Base-by-base conservation (phyloP, 106 monocot species). In the Iris macrosiphon region DNA sequence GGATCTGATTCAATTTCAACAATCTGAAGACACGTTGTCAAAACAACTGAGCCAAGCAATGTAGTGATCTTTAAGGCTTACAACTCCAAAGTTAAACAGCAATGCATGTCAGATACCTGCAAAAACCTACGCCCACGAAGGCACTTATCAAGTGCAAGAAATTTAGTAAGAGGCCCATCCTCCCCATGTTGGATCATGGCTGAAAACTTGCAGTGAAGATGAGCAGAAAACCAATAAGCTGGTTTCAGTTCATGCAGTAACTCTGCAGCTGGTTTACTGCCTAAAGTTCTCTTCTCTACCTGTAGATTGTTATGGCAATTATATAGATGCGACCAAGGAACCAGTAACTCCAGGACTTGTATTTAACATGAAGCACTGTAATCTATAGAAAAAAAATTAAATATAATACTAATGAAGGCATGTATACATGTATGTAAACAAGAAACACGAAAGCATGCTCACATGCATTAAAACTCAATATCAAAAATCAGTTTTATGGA, bases 131-230 rank as follows among this genome's bases (percentile, higher is more conserved):
- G 90, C 16, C 77, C 57, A 33, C 59, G 83, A 23, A 90, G 74
- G 41, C 96, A 98, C 44, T 98, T 98, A 68, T 98, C 96, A 61
- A 98, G 86, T 20, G 96, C 96, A 72, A 98, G 78, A 75, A 98
- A 98, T 66, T 71, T 98, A 28, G 96, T 90, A 25, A 80, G 23
- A 50, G 82, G 77, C 13, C 90, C 96, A 75, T 77, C 57, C 34
- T 86, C 75, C 18, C 80, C 77, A 49, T 90, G 96, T 45, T 87
- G 86, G 53, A 98, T 75, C 0, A 80, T 38, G 49, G 90, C 96
- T 18, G 96, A 75, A 76, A 98, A 98, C 70, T 72, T 80, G 72
- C 90, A 90, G 55, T 90, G 96, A 61, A 87, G 83, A 86, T 98
- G 90, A 49, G 87, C 83, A 47, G 96, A 75, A 70, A 90, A 90